Evolutionary conservation across 202 grass and related monocot genomes (phyloP), one percentile per base, ranked within the genome.

Genomic region (Zoysia matrella): DNA sequence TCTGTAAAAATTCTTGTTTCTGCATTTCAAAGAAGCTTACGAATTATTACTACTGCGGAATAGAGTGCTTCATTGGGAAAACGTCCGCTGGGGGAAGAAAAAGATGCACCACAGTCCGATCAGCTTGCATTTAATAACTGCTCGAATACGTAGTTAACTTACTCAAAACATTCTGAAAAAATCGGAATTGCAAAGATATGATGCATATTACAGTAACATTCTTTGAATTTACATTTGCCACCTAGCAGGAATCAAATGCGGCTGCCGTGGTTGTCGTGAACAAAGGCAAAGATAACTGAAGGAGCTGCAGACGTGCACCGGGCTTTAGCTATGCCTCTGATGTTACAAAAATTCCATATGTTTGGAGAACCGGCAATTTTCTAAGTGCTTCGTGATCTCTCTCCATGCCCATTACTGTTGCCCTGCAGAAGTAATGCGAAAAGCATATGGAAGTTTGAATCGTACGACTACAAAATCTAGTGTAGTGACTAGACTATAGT

Each of bases 321-420:
- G n/a, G 18, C 56, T 60, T 54, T 39, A 65, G 58, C 80, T 65
- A 64, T 30, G 43, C 60, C 72, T 45, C 10, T 74, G 47, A 9
- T 48, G 62, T 66, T 55, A 22, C 48, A 8, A 44, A 69, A 40
- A 49, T 7, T 43, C 22, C 22, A 22, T 41, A 5, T 45, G 12
- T 39, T 13, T 70, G 41, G 11, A 70, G 11, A 82, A 22, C 4
- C 4, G 2, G 7, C 3, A 22, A 74, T 4, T 2, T 2, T 70
- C 44, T 76, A 77, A 60, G 77, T 67, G 60, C 18, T 41, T 77
- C 22, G 41, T 49, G 67, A 41, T 49, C 7, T 47, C 47, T 52
- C 85, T 71, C 55, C 62, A 62, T 88, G 73, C 11, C 77, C 78
- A 50, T 74, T 85, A 4, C 40, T 6, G 39, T 39, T 77, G 39